Percentiles rank a stretch among this genome's conserved stretches.
Evolutionary conservation across 2,329 filamentous ascomycete species (phyloP).

Genomic region (Colletotrichum lupini): DNA sequence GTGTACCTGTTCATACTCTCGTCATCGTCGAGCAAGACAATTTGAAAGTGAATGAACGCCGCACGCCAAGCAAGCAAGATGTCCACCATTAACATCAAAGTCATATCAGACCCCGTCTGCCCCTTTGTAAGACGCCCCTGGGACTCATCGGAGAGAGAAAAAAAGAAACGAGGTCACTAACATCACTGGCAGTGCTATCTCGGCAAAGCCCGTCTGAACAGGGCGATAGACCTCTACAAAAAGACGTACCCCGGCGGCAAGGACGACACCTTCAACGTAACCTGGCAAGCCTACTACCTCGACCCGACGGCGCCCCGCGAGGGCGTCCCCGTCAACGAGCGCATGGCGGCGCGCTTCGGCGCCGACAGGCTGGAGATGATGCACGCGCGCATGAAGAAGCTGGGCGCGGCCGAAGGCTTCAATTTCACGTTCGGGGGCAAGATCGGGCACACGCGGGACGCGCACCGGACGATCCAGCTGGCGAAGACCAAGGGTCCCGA

Average conservation of each 20-base stretch:
- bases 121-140: constrained; percentile 59
- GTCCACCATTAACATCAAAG: constrained; percentile 80
- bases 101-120: constrained; percentile 86
- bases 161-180: constrained; percentile 32
- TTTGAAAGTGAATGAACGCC: constrained; percentile 13
- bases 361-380: constrained; percentile 68
- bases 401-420: constrained; percentile 76
- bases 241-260: constrained; percentile 66
- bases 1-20: not conserved
- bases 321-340: constrained; percentile 58
- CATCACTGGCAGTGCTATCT: constrained; percentile 74
- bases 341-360: constrained; percentile 75
- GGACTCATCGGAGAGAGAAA: not conserved
- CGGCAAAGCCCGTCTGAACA: constrained; percentile 79
- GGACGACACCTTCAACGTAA: constrained; percentile 76
- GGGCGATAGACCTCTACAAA: constrained; percentile 76
- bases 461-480: constrained; percentile 80
- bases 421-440: constrained; percentile 77
- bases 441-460: constrained; percentile 82
- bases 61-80: constrained; percentile 54
- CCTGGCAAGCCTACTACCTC: constrained; percentile 85
- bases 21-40: too few species aligned
- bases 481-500: constrained; percentile 63
- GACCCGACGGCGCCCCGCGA: constrained; percentile 69
- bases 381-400: constrained; percentile 63